Percentiles rank a stretch among this genome's conserved stretches.
These are phyloP conservation scores for Stereum hirsutum DNA, from an alignment of 1,284 basidiomycete genomes.

Conservation along the genomic window DNA sequence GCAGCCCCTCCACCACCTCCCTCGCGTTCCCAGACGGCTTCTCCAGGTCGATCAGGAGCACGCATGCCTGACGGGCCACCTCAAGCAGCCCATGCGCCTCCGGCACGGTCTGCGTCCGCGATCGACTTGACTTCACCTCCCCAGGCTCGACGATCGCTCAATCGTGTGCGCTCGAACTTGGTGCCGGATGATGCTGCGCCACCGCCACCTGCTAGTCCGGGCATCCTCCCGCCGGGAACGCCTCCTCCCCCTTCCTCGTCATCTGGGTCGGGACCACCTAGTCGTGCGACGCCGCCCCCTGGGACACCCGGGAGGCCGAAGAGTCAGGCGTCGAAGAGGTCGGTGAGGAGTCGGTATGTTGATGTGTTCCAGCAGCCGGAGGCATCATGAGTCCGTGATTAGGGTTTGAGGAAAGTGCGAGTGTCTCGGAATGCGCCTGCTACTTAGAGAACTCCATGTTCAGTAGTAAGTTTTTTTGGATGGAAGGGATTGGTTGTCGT, in stretches of 20 bases:
- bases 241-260: slow-evolving; percentile 22
- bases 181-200: slow-evolving; percentile 37
- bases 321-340: slow-evolving; percentile 61
- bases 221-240: slow-evolving; percentile 16
- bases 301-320: slow-evolving; percentile 46
- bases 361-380: slow-evolving; percentile 67
- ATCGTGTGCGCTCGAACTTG: slow-evolving; percentile 55
- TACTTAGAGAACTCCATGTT: too few relatives aligned
- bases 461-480: too few relatives aligned
- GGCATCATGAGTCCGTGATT: slow-evolving; percentile 6
- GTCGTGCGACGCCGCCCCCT: slow-evolving; percentile 27
- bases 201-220: slow-evolving; percentile 26
- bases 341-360: slow-evolving; percentile 75
- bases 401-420: background rate
- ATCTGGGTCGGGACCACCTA: too few relatives aligned
- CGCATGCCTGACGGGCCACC: slow-evolving; percentile 16
- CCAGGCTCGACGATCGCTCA: slow-evolving; percentile 26
- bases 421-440: too few relatives aligned
- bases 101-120: slow-evolving; percentile 51
- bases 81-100: slow-evolving; percentile 28
- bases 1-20: slow-evolving; percentile 57
- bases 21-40: slow-evolving; percentile 71
- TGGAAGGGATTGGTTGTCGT: background rate
- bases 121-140: slow-evolving; percentile 47
- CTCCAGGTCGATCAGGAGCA: slow-evolving; percentile 43